These are phyloP conservation scores for Linnemannia elongata DNA, from an alignment of 192 early-diverging fungal genomes.

Conservation along the genomic window DNA sequence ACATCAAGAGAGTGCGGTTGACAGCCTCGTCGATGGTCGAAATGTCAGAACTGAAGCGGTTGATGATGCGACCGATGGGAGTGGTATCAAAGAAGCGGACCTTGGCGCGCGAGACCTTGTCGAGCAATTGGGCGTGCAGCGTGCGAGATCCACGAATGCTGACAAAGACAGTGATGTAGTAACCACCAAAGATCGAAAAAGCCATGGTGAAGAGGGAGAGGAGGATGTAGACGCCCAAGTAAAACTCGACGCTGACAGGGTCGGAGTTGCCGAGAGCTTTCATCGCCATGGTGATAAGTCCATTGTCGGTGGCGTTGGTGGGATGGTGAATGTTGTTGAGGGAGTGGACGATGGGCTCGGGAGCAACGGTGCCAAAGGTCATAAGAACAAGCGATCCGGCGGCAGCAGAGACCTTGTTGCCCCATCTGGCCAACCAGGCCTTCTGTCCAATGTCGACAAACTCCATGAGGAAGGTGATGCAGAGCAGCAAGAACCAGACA, in stretches of 20 bases:
- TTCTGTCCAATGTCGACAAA: slow-evolving; percentile 59
- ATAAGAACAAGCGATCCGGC: slow-evolving; percentile 20
- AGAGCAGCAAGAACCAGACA: slow-evolving; percentile 70
- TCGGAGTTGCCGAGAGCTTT: neutral
- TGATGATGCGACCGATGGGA: slow-evolving; percentile 85
- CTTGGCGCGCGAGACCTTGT: slow-evolving; percentile 74
- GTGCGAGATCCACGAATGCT: slow-evolving; percentile 63
- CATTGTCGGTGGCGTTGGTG: neutral
- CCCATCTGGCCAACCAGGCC: slow-evolving; percentile 66
- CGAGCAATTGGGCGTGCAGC: slow-evolving; percentile 69
- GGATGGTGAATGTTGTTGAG: slow-evolving; percentile 20
- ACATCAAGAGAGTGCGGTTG: slow-evolving; percentile 60
- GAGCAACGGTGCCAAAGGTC: slow-evolving; percentile 7
- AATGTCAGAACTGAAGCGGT: slow-evolving; percentile 93
- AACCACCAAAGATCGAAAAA: slow-evolving; percentile 42
- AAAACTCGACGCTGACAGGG: slow-evolving; percentile 65
- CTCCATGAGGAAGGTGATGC: slow-evolving; percentile 48
- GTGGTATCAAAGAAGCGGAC: slow-evolving; percentile 91
- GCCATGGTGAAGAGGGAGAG: slow-evolving; percentile 58
- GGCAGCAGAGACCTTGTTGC: slow-evolving; percentile 48
- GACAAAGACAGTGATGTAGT: slow-evolving; percentile 56
- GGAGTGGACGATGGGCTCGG: slow-evolving; percentile 14
- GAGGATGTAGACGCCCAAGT: slow-evolving; percentile 71
- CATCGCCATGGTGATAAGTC: slow-evolving; percentile 10
- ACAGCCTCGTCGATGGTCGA: slow-evolving; percentile 78